A percentile compares a stretch with the other conserved stretches of the same genome.
Conservation (phyloP, 106 monocot genomes). For the Apostasia ramifera region DNA sequence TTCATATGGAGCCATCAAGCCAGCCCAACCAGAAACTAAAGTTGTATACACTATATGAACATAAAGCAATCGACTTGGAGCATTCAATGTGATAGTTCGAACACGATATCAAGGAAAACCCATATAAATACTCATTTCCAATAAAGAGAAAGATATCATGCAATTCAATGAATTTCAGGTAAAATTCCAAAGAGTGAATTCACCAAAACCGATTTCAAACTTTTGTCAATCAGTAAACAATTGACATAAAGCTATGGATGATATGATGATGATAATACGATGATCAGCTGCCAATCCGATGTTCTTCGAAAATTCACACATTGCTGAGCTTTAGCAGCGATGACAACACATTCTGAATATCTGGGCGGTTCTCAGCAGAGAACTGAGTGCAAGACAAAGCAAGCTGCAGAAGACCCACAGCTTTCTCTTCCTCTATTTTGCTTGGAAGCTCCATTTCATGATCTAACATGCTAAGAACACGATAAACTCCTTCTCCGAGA, state of each 20-base stretch:
- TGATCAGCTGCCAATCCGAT: background rate
- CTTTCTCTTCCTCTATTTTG: slow-evolving; percentile 33
- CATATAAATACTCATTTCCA: background rate
- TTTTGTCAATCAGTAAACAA: no score
- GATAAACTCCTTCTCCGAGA: slow-evolving; percentile 25
- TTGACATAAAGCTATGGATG: no score
- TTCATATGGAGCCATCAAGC: slow-evolving; percentile 11
- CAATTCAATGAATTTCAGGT: background rate
- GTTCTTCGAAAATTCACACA: background rate
- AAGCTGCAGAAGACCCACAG: slow-evolving; percentile 31
- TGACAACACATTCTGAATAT: slow-evolving; percentile 52
- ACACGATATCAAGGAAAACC: slow-evolving; percentile 11
- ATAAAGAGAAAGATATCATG: background rate
- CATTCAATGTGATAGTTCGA: slow-evolving; percentile 11
- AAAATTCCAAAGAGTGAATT: background rate
- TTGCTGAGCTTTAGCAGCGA: background rate
- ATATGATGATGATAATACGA: background rate
- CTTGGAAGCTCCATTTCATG: slow-evolving; percentile 25
- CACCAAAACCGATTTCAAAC: background rate
- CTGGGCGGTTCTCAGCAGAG: slow-evolving; percentile 53
- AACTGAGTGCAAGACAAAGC: slow-evolving; percentile 53
- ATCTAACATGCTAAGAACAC: slow-evolving; percentile 39
- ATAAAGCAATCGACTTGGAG: slow-evolving; percentile 7
- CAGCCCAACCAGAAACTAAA: slow-evolving; percentile 9
- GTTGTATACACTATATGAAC: slow-evolving; percentile 7